A percentile compares a stretch with the other conserved stretches of the same genome.
Evolutionary conservation across 192 early-diverging fungal genomes (phyloP).

Genomic region (Coemansia umbellata): DNA sequence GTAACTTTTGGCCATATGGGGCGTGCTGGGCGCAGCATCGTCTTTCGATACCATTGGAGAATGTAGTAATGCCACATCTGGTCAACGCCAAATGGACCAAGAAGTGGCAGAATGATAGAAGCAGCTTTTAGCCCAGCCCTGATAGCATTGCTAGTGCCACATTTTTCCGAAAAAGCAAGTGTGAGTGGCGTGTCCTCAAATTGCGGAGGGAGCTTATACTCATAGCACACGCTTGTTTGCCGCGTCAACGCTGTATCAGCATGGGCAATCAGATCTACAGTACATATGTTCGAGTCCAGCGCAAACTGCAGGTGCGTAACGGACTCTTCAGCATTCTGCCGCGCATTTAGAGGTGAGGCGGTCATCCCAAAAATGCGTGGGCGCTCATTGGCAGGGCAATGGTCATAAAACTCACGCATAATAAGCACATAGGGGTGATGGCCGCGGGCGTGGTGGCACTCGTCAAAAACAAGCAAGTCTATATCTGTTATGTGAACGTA

Average conservation of each 20-base stretch:
- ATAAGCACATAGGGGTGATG: slow-evolving; percentile 74
- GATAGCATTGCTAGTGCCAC: slow-evolving; percentile 36
- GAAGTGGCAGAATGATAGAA: slow-evolving; percentile 42
- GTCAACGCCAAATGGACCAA: slow-evolving; percentile 82
- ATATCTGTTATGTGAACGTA: slow-evolving; percentile 64
- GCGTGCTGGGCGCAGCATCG: slow-evolving; percentile 14
- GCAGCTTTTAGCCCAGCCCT: slow-evolving; percentile 40
- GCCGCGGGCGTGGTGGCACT: slow-evolving; percentile 84
- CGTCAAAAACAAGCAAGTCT: slow-evolving; percentile 89
- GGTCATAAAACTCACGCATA: slow-evolving; percentile 78
- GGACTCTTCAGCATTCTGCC: slow-evolving; percentile 23
- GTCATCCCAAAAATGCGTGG: slow-evolving; percentile 93
- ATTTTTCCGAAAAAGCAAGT: slow-evolving; percentile 22
- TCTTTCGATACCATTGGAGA: slow-evolving; percentile 37
- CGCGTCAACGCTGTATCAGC: slow-evolving; percentile 1
- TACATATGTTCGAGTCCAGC: slow-evolving; percentile 58
- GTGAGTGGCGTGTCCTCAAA: slow-evolving; percentile 52
- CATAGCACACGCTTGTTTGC: slow-evolving; percentile 33
- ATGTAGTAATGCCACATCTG: slow-evolving; percentile 58
- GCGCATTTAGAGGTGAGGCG: slow-evolving; percentile 71
- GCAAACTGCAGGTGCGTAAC: slow-evolving; percentile 55
- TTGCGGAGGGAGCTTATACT: slow-evolving; percentile 51
- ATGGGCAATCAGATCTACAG: slow-evolving; percentile 43
- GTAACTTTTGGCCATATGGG: neutral
- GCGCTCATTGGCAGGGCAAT: slow-evolving; percentile 36